Percentiles rank a stretch among this genome's conserved stretches.
Conservation (phyloP, 352 stramenopile genomes). For the Aphanomyces stellatus region DNA sequence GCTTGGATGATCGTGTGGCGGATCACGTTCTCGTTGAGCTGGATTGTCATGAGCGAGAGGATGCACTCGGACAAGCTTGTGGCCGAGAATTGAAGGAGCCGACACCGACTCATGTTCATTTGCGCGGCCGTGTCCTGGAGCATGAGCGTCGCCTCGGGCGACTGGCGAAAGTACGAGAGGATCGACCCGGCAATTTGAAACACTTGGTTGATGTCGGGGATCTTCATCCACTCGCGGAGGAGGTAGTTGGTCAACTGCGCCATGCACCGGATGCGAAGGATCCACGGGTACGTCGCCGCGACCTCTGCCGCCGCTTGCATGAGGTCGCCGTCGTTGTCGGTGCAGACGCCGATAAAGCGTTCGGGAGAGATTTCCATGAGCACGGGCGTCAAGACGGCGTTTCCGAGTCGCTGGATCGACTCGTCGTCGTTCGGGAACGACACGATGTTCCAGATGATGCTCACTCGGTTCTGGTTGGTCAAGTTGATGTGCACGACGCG, state of each 20-base stretch:
- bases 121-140: slow-evolving; percentile 1
- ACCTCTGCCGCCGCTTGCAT: neutral
- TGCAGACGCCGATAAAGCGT: slow-evolving; percentile 16
- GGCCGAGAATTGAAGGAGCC: slow-evolving; percentile 3
- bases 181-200: slow-evolving; percentile 11
- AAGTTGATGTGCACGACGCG: slow-evolving; percentile 14
- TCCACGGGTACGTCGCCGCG: slow-evolving; percentile 9
- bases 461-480: slow-evolving; percentile 16
- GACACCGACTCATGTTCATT: slow-evolving; percentile 9
- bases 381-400: neutral
- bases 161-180: slow-evolving; percentile 12
- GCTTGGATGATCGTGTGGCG: neutral
- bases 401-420: neutral
- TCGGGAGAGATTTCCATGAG: slow-evolving; percentile 17
- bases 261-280: slow-evolving; percentile 17
- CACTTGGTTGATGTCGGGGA: slow-evolving; percentile 15
- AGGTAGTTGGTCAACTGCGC: slow-evolving; percentile 14
- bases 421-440: slow-evolving; percentile 3
- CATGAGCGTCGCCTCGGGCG: neutral
- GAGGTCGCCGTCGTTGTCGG: slow-evolving; percentile 6
- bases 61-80: slow-evolving; percentile 9
- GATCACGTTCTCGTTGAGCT: slow-evolving; percentile 7
- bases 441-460: slow-evolving; percentile 19
- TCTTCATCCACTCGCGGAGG: slow-evolving; percentile 18
- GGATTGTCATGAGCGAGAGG: neutral